Evolutionary conservation across 768 basidiomycete genomes (phyloP).

Genomic region (Kwoniella botswanensis): DNA sequence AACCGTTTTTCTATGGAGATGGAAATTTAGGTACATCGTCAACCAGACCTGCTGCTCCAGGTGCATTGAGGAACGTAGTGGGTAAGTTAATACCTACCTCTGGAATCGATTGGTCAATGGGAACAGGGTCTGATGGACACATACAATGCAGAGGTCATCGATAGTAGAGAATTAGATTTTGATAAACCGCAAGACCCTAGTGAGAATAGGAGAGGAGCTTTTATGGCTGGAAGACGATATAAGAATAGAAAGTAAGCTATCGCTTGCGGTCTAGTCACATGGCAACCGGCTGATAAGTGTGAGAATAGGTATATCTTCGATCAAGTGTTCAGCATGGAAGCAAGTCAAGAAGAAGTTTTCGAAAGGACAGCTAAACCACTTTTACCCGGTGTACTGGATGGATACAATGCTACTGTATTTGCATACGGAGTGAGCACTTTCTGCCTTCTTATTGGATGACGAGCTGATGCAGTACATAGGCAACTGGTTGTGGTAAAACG

Average conservation of each 20-base stretch:
- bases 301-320: constrained; percentile 82
- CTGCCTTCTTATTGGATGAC: background rate
- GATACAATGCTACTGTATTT: constrained; percentile 96
- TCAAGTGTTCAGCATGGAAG: constrained; percentile 80
- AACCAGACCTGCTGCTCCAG: constrained; percentile 30
- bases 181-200: constrained; percentile 87
- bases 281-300: background rate
- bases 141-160: constrained; percentile 69
- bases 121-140: too few relatives aligned
- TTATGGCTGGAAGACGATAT: constrained; percentile 74
- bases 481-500: constrained; percentile 99
- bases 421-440: constrained; percentile 83
- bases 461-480: constrained; percentile 63
- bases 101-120: constrained; percentile 51
- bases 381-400: constrained; percentile 76
- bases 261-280: background rate
- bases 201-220: constrained; percentile 31
- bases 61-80: constrained; percentile 54
- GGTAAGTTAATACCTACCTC: constrained; percentile 58
- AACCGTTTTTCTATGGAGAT: constrained; percentile 74
- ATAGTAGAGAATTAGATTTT: constrained; percentile 93
- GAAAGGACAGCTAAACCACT: constrained; percentile 83
- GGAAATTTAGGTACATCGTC: constrained; percentile 69
- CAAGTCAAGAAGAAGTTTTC: constrained; percentile 85
- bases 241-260: constrained; percentile 75